Conservation (phyloP, 1,284 basidiomycete genomes). For the Ustilago tritici region DNA sequence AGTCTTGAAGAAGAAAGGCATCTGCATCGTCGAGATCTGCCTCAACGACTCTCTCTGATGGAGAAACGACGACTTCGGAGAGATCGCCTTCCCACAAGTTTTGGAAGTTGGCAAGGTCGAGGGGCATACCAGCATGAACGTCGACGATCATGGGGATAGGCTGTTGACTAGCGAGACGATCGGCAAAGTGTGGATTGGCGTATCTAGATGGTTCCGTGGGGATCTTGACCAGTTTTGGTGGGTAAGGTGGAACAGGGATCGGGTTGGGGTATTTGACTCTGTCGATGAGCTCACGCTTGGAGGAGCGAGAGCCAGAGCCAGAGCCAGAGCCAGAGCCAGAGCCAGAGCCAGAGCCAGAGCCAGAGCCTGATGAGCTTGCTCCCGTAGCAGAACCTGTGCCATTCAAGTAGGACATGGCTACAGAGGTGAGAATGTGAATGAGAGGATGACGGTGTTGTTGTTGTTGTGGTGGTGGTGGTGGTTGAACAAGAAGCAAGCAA, state of each 20-base stretch:
- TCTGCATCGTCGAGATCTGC: conserved; percentile 60
- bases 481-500: neutral
- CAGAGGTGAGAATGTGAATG: neutral
- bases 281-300: conserved; percentile 66
- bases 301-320: conserved; percentile 19
- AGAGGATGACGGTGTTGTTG: neutral
- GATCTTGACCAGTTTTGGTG: conserved; percentile 65
- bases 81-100: conserved; percentile 62
- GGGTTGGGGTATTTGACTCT: conserved; percentile 68
- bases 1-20: conserved; percentile 63
- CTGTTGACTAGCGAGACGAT: conserved; percentile 60
- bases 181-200: conserved; percentile 61
- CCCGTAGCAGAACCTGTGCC: conserved; percentile 16
- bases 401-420: conserved; percentile 46
- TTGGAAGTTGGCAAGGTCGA: conserved; percentile 64
- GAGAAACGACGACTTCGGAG: conserved; percentile 34
- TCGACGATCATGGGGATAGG: conserved; percentile 65
- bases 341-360: conserved; percentile 24
- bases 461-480: neutral
- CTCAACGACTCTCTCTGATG: conserved; percentile 29
- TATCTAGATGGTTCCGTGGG: conserved; percentile 58
- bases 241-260: conserved; percentile 67
- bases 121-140: conserved; percentile 67
- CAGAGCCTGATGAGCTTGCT: conserved; percentile 22
- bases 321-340: conserved; percentile 28